phyloP scores from a whole-genome alignment of 2,329 filamentous ascomycete species.

The Parastagonospora nodorum region DNA sequence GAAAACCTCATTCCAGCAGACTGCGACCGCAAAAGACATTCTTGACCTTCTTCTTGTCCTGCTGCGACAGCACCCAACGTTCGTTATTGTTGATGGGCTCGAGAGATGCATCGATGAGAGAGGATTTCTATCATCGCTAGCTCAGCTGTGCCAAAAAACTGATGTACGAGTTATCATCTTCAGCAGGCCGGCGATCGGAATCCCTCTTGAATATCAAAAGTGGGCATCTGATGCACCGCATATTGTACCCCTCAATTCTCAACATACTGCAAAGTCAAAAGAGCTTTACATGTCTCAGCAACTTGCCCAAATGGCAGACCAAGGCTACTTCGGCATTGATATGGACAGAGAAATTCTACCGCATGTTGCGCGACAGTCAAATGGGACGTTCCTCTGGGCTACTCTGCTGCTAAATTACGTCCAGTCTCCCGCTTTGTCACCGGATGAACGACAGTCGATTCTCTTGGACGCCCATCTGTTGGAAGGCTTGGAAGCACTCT shows the following conservation, averaged over 20 bases:
- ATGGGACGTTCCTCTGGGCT: conserved; percentile 39
- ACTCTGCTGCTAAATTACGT: conserved; percentile 28
- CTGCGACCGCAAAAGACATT: conserved; percentile 34
- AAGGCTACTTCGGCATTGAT: conserved; percentile 36
- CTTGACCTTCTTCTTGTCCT: conserved; percentile 30
- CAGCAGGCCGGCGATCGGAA: conserved; percentile 29
- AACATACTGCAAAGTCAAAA: conserved; percentile 25
- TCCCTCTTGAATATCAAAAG: conserved; percentile 35
- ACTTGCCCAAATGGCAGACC: conserved; percentile 31
- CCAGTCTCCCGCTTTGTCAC: conserved; percentile 27
- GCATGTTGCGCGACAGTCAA: conserved; percentile 18
- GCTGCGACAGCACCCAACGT: conserved; percentile 37
- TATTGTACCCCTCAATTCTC: conserved; percentile 21
- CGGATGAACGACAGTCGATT: conserved; percentile 27
- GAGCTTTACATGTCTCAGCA: conserved; percentile 20
- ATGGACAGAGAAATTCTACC: conserved; percentile 30
- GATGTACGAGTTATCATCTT: conserved; percentile 33
- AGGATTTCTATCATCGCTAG: conserved; percentile 23
- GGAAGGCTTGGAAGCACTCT: conserved; percentile 27
- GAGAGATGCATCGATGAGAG: conserved; percentile 31
- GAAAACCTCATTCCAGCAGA: conserved; percentile 26
- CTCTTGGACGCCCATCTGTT: conserved; percentile 23
- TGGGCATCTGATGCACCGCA: conserved; percentile 35
- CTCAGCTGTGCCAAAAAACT: conserved; percentile 27
- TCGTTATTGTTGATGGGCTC: conserved; percentile 36